phyloP scores from a whole-genome alignment of 2,329 filamentous ascomycete genomes.

The Hymenoscyphus infarciens region DNA sequence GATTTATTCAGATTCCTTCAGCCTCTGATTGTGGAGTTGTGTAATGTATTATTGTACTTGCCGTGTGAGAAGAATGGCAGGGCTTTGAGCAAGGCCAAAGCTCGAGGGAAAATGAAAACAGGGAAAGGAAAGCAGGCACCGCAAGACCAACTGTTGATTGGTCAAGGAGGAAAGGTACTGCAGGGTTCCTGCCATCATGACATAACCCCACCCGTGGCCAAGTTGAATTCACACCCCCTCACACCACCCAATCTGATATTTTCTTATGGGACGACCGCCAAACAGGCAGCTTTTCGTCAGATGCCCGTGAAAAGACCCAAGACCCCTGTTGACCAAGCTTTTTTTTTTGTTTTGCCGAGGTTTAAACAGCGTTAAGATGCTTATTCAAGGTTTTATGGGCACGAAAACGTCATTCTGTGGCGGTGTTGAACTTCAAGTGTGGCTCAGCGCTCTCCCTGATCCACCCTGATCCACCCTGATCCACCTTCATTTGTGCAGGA shows the following conservation, averaged over 20 bases:
- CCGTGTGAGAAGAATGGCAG: background rate
- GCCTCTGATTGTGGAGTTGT: background rate
- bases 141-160: background rate
- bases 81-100: background rate
- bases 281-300: background rate
- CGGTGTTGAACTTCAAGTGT: background rate
- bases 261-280: background rate
- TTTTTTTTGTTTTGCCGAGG: background rate
- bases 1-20: background rate
- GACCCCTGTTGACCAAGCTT: background rate
- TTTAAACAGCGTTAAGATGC: background rate
- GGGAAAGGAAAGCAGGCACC: background rate
- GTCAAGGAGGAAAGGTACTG: background rate
- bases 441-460: no score
- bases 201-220: conserved; percentile 3
- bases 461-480: no score
- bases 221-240: background rate
- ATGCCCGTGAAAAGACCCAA: background rate
- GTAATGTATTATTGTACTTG: no score
- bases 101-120: background rate
- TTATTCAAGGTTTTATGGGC: background rate
- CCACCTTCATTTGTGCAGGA: background rate
- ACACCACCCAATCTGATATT: conserved; percentile 1
- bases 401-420: background rate
- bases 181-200: background rate